Evolutionary conservation across 2,329 filamentous ascomycete species (phyloP), one percentile per base, ranked within the genome.

Genomic region (Alternaria tenuissima): DNA sequence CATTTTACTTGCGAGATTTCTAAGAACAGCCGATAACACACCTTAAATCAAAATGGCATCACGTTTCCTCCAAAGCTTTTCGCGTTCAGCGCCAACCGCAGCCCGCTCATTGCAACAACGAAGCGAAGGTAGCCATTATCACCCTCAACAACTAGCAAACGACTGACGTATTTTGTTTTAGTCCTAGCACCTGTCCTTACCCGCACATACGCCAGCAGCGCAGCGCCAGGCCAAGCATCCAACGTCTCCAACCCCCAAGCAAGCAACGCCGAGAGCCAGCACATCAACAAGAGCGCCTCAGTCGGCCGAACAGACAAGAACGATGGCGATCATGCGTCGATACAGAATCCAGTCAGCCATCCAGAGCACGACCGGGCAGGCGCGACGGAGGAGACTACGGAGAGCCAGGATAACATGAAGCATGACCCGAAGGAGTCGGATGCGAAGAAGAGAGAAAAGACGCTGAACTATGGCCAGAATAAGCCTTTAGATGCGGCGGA

Each of bases 331-430:
- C 57, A 59, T 16, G 52, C 42, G 18, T 67, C 66, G 8, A 39
- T 59, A 22, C 46, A 57, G 5, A 66, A 51, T 7, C 64, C 62
- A 12, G 56, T 68, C 4, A 65, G 61, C 36, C 54, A 65, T 8
- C 60, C 64, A 16, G 55, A 62, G 18, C 48, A 63, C 1, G 49
- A 57, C 24, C 57, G 56, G 0, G 39, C 48, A n/a, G 62, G 60
- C n/a, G 44, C 52, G 12, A 56, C 62, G 20, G 58, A 68, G 14
- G 60, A 65, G 64, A 55, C 46, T 5, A 67, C 62, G 4, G 39
- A 67, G 52, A 68, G 64, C 44, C 62, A 68, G 48, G 66, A 57
- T n/a, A n/a, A 62, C 11, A 62, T 68, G 58, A 67, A 65, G 52
- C 51, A 64, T 53, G 58, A 67, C 42, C 66, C 64, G 1, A 65